These are phyloP conservation scores for Sporothrix dimorphospora DNA, from an alignment of 2,329 filamentous ascomycete species.

Conservation along the genomic window DNA sequence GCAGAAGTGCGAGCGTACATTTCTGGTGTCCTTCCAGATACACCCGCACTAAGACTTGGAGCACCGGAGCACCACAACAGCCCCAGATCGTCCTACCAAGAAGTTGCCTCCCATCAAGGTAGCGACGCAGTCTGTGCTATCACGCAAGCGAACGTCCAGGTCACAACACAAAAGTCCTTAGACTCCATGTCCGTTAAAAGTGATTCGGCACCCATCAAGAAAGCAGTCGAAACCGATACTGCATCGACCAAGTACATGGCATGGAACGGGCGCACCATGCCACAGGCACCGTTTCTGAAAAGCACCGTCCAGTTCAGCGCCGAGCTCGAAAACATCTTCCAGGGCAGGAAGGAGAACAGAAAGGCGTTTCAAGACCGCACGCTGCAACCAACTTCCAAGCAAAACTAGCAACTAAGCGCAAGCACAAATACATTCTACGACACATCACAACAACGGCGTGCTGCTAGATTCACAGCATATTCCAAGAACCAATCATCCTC, in stretches of 20 bases:
- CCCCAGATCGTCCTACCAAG: slow-evolving; percentile 27
- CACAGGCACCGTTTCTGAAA: slow-evolving; percentile 30
- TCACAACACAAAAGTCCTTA: neutral
- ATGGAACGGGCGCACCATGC: slow-evolving; percentile 34
- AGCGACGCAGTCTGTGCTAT: neutral
- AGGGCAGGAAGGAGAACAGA: slow-evolving; percentile 29
- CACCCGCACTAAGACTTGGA: neutral
- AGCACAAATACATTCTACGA: neutral
- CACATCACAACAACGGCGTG: neutral
- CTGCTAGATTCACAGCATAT: neutral
- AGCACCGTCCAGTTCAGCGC: slow-evolving; percentile 34
- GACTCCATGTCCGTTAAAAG: slow-evolving; percentile 34
- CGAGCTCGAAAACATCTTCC: slow-evolving; percentile 34
- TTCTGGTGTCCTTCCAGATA: slow-evolving; percentile 13
- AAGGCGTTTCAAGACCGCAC: neutral
- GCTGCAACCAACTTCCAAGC: slow-evolving; percentile 4
- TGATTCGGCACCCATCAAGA: slow-evolving; percentile 21
- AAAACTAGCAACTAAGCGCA: slow-evolving; percentile 13
- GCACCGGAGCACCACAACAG: neutral
- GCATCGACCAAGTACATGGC: slow-evolving; percentile 35
- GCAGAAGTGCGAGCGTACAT: slow-evolving; percentile 32
- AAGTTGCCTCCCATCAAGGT: slow-evolving; percentile 11
- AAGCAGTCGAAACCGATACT: neutral
- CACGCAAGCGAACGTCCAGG: neutral
- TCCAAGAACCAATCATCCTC: neutral